phyloP scores from a whole-genome alignment of 2,329 filamentous ascomycete species.

The Sordariomycetes sp. region DNA sequence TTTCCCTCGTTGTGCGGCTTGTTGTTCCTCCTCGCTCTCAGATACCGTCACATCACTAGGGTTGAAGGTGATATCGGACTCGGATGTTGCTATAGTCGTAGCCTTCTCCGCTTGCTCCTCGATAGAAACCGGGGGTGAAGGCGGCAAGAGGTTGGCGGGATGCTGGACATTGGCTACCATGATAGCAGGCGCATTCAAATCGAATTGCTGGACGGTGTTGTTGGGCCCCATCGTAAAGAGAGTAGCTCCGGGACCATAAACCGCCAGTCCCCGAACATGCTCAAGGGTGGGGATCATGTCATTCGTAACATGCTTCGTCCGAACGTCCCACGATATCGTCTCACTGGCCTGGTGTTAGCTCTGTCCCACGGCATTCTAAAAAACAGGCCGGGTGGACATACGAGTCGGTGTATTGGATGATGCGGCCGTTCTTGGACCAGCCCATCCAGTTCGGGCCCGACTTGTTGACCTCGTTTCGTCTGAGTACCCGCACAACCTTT shows the following conservation, averaged over 20 bases:
- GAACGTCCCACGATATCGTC: constrained; percentile 91
- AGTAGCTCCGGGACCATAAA: constrained; percentile 82
- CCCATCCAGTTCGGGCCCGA: constrained; percentile 87
- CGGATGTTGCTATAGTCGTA: constrained; percentile 33
- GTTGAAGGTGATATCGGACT: constrained; percentile 43
- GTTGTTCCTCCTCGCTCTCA: constrained; percentile 70
- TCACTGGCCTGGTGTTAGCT: constrained; percentile 43
- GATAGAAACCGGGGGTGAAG: constrained; percentile 72
- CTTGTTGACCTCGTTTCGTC: constrained; percentile 62
- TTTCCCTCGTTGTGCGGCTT: constrained; percentile 46
- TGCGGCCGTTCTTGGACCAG: constrained; percentile 96
- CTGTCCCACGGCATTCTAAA: not conserved
- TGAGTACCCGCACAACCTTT: constrained; percentile 80
- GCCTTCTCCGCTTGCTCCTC: constrained; percentile 54
- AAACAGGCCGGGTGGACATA: constrained; percentile 37
- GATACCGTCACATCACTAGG: constrained; percentile 49
- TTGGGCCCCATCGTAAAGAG: constrained; percentile 85
- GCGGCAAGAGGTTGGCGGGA: constrained; percentile 64
- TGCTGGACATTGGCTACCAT: constrained; percentile 86
- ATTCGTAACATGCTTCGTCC: constrained; percentile 92
- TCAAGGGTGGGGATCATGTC: constrained; percentile 80
- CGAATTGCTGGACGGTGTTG: constrained; percentile 89
- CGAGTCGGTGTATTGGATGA: constrained; percentile 87
- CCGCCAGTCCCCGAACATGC: constrained; percentile 69
- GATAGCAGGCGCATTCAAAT: constrained; percentile 70